phyloP scores from a whole-genome alignment of 2,329 filamentous ascomycete species.

The Fusarium denticulatum region DNA sequence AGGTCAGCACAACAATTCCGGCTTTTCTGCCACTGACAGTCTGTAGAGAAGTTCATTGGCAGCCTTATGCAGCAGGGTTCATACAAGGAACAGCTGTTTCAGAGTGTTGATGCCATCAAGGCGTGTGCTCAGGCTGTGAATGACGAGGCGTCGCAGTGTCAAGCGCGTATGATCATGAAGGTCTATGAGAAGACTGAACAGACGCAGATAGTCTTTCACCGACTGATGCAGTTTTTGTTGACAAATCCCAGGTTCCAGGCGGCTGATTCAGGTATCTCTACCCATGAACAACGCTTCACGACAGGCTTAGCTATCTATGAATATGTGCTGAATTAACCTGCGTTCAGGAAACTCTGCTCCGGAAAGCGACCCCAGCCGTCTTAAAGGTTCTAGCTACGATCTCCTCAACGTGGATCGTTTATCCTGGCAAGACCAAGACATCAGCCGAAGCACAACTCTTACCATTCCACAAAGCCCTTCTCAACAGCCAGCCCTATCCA shows the following conservation, averaged over 20 bases:
- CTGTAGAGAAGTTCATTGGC: not conserved
- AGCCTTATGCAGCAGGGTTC: not conserved
- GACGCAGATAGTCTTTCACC: not conserved
- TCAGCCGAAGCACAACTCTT: not conserved
- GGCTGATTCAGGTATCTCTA: not conserved
- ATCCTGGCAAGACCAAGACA: not conserved
- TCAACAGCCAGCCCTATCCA: not conserved
- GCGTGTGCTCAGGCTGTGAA: not conserved
- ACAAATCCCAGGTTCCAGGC: not conserved
- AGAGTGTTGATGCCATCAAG: not conserved
- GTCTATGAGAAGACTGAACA: not conserved
- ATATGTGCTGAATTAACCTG: not conserved
- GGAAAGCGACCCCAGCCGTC: not conserved
- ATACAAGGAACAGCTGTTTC: not conserved
- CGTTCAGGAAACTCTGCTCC: not conserved
- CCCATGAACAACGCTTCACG: not conserved
- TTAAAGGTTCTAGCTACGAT: not conserved
- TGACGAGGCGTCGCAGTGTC: not conserved
- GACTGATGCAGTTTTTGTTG: not conserved
- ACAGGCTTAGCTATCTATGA: accelerated
- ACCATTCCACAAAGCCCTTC: not conserved
- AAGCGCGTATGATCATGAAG: not conserved
- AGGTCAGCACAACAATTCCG: accelerated
- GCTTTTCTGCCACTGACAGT: not conserved
- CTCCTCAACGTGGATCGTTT: not conserved